A percentile compares a stretch with the other conserved stretches of the same genome.
phyloP scores from a whole-genome alignment of 352 stramenopile genomes.

The Peronospora destructor region DNA sequence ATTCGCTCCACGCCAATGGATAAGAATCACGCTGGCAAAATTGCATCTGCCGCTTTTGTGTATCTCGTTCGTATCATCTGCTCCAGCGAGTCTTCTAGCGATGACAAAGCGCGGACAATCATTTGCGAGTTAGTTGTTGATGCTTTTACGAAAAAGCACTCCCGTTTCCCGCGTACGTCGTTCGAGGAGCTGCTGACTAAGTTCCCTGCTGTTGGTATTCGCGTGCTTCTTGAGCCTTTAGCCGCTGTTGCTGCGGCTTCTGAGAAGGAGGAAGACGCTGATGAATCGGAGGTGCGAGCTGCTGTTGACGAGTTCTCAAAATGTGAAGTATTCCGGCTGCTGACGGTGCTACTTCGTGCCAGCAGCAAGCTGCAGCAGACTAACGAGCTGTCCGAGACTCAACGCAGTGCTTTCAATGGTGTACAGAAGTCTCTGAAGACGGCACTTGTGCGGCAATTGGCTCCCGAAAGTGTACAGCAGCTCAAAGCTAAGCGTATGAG shows the following conservation, averaged over 20 bases:
- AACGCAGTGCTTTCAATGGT: constrained; percentile 31
- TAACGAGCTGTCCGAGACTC: constrained; percentile 18
- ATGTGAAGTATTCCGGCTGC: constrained; percentile 66
- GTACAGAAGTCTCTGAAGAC: constrained; percentile 32
- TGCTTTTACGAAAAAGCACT: constrained; percentile 80
- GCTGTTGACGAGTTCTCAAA: constrained; percentile 72
- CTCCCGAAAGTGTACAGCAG: constrained; percentile 32
- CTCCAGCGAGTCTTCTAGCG: constrained; percentile 10
- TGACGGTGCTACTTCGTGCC: constrained; percentile 50
- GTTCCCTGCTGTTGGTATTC: constrained; percentile 41
- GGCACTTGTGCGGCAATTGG: constrained; percentile 43
- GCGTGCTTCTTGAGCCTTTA: constrained; percentile 52
- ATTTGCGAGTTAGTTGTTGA: constrained; percentile 35
- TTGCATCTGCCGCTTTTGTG: constrained; percentile 49
- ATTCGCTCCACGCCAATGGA: constrained; percentile 47
- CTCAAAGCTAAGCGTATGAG: constrained; percentile 78
- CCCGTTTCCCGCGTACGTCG: constrained; percentile 56
- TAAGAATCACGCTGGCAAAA: constrained; percentile 56
- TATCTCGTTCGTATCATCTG: constrained; percentile 55
- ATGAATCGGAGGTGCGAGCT: constrained; percentile 10
- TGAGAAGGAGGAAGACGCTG: constrained; percentile 23
- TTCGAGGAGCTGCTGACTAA: constrained; percentile 66
- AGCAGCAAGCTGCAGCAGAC: constrained; percentile 23
- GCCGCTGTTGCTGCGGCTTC: constrained; percentile 36
- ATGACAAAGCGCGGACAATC: constrained; percentile 27